Base-by-base conservation (phyloP, 139 green algal species). In the Chlorella sp. region DNA sequence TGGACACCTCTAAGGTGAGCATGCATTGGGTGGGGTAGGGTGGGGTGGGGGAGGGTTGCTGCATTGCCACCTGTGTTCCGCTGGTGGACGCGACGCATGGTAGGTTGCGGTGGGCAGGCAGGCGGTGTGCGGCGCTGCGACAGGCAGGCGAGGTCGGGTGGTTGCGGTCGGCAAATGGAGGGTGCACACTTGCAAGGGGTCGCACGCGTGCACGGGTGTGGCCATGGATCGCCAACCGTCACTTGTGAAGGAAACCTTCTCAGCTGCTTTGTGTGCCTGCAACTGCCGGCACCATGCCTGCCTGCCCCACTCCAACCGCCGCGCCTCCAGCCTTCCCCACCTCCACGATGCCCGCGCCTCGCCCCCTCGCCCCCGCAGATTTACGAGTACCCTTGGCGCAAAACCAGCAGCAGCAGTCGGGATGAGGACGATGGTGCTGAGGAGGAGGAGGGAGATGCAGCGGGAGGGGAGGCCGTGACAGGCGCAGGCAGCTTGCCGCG, bases 321-420 rank as follows among this genome's bases (percentile, higher is more conserved):
- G 28, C 28, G 68, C 26, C 28, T 30, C 68, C 26, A 36, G 18
- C 39, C 11, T 34, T n/a, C 14, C 40, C 12, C 78, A 64, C 78
- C 22, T 37, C 7, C 0, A 60, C 9, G 12, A 64, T 64, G 9
- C 40, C 78, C 7, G 21, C 37, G 18, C 12, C 2, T 16, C 19
- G 4, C 78, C 48, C 32, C 32, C 32, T 34, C 4, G 34, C 39
- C 7, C 37, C 24, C 18, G 15, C 84, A 88, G 84, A 80, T 88
- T 14, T 88, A 81, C 84, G 84, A 88, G 68, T 88, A 88, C 68
- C 84, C 84, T 5, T 88, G 84, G 84, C 84, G 84, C 84, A 39
- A 32, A 0, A 81, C 68, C 71, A 66, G 83, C 39, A 61, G 78
- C 78, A 83, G 39, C 78, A 61, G 39, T 22, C 61, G 24, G 2